Evolutionary conservation across 176 grass and related monocot genomes (phyloP).

Genomic region (Zizania latifolia): DNA sequence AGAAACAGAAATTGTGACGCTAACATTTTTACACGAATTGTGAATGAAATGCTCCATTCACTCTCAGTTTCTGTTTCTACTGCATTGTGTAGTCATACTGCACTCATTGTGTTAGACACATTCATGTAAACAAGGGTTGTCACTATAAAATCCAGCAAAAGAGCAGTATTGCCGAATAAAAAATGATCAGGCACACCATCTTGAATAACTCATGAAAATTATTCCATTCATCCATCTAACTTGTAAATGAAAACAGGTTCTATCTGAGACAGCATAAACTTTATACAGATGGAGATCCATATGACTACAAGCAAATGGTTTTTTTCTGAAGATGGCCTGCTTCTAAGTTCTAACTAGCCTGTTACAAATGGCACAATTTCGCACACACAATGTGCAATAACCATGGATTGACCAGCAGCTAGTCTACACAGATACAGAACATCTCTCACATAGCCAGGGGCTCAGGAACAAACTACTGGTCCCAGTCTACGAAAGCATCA

Average conservation of each 20-base stretch:
- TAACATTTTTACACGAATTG: constrained; percentile 1
- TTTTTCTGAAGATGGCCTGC: neutral
- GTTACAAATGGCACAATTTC: neutral
- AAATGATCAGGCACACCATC: neutral
- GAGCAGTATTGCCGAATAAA: neutral
- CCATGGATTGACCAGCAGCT: neutral
- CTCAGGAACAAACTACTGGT: neutral
- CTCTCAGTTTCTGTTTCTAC: neutral
- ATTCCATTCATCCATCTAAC: neutral
- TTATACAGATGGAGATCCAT: neutral
- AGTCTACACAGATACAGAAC: neutral
- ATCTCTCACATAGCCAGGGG: neutral
- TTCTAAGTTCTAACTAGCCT: constrained; percentile 19
- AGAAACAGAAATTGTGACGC: constrained; percentile 3
- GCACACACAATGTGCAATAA: neutral
- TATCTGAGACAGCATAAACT: neutral
- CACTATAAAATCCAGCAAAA: neutral
- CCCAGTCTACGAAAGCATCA: neutral
- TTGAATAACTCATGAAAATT: neutral
- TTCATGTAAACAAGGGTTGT: neutral
- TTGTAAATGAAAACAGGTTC: neutral
- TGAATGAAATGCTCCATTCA: neutral
- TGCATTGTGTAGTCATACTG: neutral
- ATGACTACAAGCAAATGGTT: neutral
- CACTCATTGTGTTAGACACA: neutral